These are phyloP conservation scores for Xanthoconium separans DNA, from an alignment of 1,284 basidiomycete genomes.

Conservation along the genomic window DNA sequence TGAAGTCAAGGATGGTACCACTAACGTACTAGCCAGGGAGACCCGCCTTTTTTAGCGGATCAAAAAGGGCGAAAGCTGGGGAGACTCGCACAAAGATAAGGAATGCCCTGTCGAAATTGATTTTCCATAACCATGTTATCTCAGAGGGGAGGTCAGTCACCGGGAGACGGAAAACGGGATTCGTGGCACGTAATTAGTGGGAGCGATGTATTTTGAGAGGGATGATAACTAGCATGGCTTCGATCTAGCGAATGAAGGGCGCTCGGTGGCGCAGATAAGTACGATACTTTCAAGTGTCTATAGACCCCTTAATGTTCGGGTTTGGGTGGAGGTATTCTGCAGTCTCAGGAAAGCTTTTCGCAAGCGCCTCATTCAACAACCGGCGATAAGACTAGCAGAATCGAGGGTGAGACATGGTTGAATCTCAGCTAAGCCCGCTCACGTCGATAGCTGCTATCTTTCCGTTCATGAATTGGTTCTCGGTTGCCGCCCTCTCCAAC, in stretches of 20 bases:
- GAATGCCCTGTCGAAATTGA: slow-evolving; percentile 11
- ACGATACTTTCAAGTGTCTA: background rate
- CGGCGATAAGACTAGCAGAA: slow-evolving; percentile 32
- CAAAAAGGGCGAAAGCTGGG: slow-evolving; percentile 18
- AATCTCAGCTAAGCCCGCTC: slow-evolving; percentile 23
- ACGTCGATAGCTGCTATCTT: slow-evolving; percentile 77
- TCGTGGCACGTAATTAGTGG: slow-evolving; percentile 10
- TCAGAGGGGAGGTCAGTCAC: slow-evolving; percentile 3
- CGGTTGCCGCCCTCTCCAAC: slow-evolving; percentile 75
- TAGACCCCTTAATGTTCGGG: background rate
- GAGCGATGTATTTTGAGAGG: slow-evolving; percentile 1
- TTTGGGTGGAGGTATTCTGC: slow-evolving; percentile 22
- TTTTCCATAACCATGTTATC: slow-evolving; percentile 15
- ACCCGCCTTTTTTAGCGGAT: slow-evolving; percentile 16
- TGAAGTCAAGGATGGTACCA: slow-evolving; percentile 18
- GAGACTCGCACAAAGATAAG: slow-evolving; percentile 25
- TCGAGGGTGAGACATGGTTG: background rate
- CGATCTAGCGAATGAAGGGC: slow-evolving; percentile 5
- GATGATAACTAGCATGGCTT: background rate
- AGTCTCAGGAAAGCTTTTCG: slow-evolving; percentile 33
- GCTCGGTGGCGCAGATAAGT: background rate
- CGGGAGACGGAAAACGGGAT: slow-evolving; percentile 5
- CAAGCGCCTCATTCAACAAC: slow-evolving; percentile 33
- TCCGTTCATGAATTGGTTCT: slow-evolving; percentile 90
- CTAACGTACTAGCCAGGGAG: slow-evolving; percentile 19